Evolutionary conservation across 768 basidiomycete species (phyloP).

Genomic region (Tricholoma flavovirens): DNA sequence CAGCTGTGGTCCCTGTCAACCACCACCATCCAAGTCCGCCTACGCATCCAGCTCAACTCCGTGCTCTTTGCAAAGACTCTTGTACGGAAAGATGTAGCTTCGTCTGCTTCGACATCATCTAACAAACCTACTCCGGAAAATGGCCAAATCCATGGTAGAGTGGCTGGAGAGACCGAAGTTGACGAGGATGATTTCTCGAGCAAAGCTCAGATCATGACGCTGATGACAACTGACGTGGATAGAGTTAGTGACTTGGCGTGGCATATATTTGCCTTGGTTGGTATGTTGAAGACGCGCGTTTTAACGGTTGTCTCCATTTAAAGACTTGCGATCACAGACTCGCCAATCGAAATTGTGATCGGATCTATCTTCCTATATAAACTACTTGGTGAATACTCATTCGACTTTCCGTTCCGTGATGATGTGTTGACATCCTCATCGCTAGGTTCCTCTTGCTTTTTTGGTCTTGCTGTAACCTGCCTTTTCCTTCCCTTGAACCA

Average conservation of each 20-base stretch:
- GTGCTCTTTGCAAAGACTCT: constrained; percentile 84
- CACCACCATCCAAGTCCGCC: constrained; percentile 61
- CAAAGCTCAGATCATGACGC: constrained; percentile 83
- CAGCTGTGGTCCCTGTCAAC: constrained; percentile 70
- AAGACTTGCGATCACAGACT: constrained; percentile 37
- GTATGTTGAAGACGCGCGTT: constrained; percentile 24
- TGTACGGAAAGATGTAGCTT: constrained; percentile 78
- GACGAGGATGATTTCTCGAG: constrained; percentile 59
- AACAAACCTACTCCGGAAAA: background rate
- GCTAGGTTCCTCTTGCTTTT: constrained; percentile 61
- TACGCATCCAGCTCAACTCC: constrained; percentile 78
- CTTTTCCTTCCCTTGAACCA: constrained; percentile 77
- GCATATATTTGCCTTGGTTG: constrained; percentile 71
- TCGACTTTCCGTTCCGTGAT: background rate
- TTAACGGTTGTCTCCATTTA: background rate
- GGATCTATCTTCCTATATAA: constrained; percentile 73
- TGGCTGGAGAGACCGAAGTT: constrained; percentile 22
- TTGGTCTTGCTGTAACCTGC: constrained; percentile 72
- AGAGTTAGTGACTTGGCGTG: constrained; percentile 80
- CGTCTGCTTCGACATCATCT: constrained; percentile 35
- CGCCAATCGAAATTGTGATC: constrained; percentile 72
- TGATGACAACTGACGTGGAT: constrained; percentile 95
- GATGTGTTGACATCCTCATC: background rate
- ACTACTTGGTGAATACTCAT: constrained; percentile 51
- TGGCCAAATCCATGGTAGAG: background rate